phyloP scores from a whole-genome alignment of 2,329 filamentous ascomycete genomes.

The Verruconis gallopava region DNA sequence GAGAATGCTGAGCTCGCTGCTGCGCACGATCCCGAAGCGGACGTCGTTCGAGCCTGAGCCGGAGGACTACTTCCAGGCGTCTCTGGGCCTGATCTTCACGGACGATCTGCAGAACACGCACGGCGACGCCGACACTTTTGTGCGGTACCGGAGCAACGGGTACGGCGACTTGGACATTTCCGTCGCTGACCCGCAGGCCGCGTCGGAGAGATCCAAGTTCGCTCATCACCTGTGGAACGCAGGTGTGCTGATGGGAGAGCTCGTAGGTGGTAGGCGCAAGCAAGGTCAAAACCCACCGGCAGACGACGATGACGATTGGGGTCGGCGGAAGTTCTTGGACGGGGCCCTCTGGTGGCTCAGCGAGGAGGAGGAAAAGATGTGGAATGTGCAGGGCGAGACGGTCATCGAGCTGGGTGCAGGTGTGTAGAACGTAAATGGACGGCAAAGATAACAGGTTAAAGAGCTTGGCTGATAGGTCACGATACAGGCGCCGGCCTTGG shows the following conservation, averaged over 20 bases:
- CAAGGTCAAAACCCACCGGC: slow-evolving; percentile 14
- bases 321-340: slow-evolving; percentile 25
- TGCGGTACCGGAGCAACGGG: slow-evolving; percentile 39
- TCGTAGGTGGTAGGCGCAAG: slow-evolving; percentile 22
- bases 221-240: slow-evolving; percentile 66
- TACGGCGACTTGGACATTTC: slow-evolving; percentile 26
- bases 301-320: slow-evolving; percentile 13
- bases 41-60: slow-evolving; percentile 22
- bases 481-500: slow-evolving; percentile 32
- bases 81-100: slow-evolving; percentile 52
- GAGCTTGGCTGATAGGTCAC: slow-evolving; percentile 8
- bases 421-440: slow-evolving; percentile 26
- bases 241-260: slow-evolving; percentile 32
- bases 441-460: no score
- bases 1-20: slow-evolving; percentile 7
- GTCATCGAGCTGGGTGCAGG: slow-evolving; percentile 58
- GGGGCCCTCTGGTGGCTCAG: slow-evolving; percentile 20
- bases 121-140: slow-evolving; percentile 45
- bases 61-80: slow-evolving; percentile 47
- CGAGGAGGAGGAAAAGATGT: slow-evolving; percentile 21
- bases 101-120: slow-evolving; percentile 55
- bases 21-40: slow-evolving; percentile 3
- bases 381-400: slow-evolving; percentile 36
- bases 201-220: slow-evolving; percentile 48
- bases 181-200: slow-evolving; percentile 34